A percentile compares a stretch with the other conserved stretches of the same genome.
Evolutionary conservation across 2,329 filamentous ascomycete genomes (phyloP).

Genomic region (Nemania serpens): DNA sequence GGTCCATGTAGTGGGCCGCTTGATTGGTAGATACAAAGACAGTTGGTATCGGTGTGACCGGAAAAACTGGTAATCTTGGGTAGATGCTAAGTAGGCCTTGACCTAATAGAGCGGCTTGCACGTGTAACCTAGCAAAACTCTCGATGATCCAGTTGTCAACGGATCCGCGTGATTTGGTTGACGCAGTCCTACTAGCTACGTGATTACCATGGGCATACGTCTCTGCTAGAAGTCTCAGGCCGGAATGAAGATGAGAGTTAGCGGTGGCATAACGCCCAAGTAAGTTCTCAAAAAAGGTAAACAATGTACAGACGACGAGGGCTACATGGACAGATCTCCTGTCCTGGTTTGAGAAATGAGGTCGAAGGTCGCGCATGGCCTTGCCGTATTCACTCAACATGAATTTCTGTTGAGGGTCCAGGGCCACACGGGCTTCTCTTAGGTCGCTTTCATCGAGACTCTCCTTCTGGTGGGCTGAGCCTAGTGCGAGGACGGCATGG

Average conservation of each 20-base stretch:
- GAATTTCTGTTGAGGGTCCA: slow-evolving; percentile 34
- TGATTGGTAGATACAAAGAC: slow-evolving; percentile 33
- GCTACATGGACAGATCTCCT: slow-evolving; percentile 43
- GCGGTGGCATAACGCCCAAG: slow-evolving; percentile 45
- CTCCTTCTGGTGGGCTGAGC: slow-evolving; percentile 42
- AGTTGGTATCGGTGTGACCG: slow-evolving; percentile 16
- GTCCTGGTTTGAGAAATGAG: slow-evolving; percentile 38
- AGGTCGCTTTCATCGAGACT: slow-evolving; percentile 9
- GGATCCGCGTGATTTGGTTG: slow-evolving; percentile 32
- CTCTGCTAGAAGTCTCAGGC: slow-evolving; percentile 44
- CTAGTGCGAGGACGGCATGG: slow-evolving; percentile 48
- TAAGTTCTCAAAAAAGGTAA: slow-evolving; percentile 43
- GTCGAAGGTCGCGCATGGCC: slow-evolving; percentile 45
- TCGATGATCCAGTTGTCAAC: slow-evolving; percentile 51
- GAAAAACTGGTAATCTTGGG: slow-evolving; percentile 19
- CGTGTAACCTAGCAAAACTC: slow-evolving; percentile 43
- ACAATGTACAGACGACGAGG: slow-evolving; percentile 46
- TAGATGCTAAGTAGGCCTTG: slow-evolving; percentile 30
- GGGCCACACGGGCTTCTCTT: neutral
- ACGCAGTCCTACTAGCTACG: slow-evolving; percentile 9
- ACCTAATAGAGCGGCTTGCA: slow-evolving; percentile 40
- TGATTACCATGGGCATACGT: slow-evolving; percentile 15
- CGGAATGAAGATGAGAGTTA: slow-evolving; percentile 49
- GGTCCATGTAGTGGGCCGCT: slow-evolving; percentile 33
- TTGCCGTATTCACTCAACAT: slow-evolving; percentile 44